Conservation (phyloP, 2,329 filamentous ascomycete genomes). For the Claviceps sp. region DNA sequence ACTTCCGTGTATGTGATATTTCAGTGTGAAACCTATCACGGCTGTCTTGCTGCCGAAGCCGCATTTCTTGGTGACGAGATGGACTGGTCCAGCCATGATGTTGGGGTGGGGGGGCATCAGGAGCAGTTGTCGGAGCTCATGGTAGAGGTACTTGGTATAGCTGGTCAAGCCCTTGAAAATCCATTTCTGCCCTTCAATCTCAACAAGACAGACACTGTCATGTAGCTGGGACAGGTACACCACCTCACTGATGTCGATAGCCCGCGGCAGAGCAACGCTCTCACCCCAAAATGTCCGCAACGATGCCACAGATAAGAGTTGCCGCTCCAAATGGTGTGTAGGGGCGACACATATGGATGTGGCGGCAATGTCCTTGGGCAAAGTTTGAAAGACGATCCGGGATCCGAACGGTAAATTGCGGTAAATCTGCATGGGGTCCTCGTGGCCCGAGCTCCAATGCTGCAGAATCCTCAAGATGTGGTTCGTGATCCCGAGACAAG, state of each 20-base stretch:
- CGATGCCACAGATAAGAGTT: slow-evolving; percentile 30
- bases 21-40: slow-evolving; percentile 43
- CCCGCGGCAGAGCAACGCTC: slow-evolving; percentile 27
- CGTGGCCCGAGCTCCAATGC: slow-evolving; percentile 28
- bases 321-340: slow-evolving; percentile 39
- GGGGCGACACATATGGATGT: slow-evolving; percentile 33
- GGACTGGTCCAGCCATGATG: slow-evolving; percentile 36
- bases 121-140: slow-evolving; percentile 44
- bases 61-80: slow-evolving; percentile 42
- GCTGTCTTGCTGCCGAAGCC: slow-evolving; percentile 42
- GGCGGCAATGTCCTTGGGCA: slow-evolving; percentile 33
- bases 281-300: slow-evolving; percentile 32
- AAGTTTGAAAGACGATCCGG: slow-evolving; percentile 38
- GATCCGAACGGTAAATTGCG: slow-evolving; percentile 41
- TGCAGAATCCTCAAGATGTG: slow-evolving; percentile 43
- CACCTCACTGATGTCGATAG: slow-evolving; percentile 36
- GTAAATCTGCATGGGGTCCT: slow-evolving; percentile 24
- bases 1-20: slow-evolving; percentile 39
- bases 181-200: slow-evolving; percentile 27
- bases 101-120: slow-evolving; percentile 37
- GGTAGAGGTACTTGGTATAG: slow-evolving; percentile 46
- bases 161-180: slow-evolving; percentile 47
- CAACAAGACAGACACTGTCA: slow-evolving; percentile 45
- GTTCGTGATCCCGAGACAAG: slow-evolving; percentile 35
- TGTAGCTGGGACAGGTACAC: slow-evolving; percentile 39